A percentile compares a stretch with the other conserved stretches of the same genome.
Evolutionary conservation across 2,329 filamentous ascomycete genomes (phyloP).

Genomic region (Arthrobotrys megalospora): DNA sequence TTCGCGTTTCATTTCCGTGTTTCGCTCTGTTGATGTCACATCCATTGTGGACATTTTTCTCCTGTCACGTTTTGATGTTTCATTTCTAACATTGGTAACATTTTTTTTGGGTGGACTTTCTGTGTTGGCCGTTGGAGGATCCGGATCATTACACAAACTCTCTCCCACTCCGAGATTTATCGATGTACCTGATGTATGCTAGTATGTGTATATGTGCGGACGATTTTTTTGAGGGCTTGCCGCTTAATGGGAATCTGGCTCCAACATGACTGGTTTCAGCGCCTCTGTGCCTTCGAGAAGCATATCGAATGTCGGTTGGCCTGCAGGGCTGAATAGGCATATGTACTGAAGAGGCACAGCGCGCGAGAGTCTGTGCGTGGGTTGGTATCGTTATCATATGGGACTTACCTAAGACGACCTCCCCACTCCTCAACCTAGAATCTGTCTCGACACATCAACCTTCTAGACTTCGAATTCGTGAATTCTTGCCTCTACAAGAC

Average conservation of each 20-base stretch:
- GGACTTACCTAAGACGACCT: constrained; percentile 18
- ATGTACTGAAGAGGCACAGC: constrained; percentile 9
- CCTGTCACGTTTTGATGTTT: constrained; percentile 16
- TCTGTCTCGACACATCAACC: background rate
- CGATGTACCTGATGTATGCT: background rate
- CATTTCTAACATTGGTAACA: constrained; percentile 28
- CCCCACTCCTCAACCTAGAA: background rate
- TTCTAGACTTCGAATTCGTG: constrained; percentile 19
- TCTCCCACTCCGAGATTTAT: background rate
- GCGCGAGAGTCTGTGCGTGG: constrained; percentile 4
- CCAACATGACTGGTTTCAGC: constrained; percentile 11
- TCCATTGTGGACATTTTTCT: background rate
- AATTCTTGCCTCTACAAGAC: background rate
- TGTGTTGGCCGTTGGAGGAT: background rate
- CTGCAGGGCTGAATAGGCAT: background rate
- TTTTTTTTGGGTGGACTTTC: constrained; percentile 2
- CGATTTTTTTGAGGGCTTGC: background rate
- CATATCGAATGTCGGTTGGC: constrained; percentile 6
- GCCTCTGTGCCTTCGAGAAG: constrained; percentile 8
- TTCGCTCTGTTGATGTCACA: constrained; percentile 15
- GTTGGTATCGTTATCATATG: background rate
- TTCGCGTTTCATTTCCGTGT: constrained; percentile 35
- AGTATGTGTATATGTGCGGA: background rate
- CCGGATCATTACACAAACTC: too few relatives aligned
- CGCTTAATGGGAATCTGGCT: background rate